Percentiles rank a stretch among this genome's conserved stretches.
Evolutionary conservation across 345 rosid species (phyloP).

Genomic region (Rhizophora mangle): DNA sequence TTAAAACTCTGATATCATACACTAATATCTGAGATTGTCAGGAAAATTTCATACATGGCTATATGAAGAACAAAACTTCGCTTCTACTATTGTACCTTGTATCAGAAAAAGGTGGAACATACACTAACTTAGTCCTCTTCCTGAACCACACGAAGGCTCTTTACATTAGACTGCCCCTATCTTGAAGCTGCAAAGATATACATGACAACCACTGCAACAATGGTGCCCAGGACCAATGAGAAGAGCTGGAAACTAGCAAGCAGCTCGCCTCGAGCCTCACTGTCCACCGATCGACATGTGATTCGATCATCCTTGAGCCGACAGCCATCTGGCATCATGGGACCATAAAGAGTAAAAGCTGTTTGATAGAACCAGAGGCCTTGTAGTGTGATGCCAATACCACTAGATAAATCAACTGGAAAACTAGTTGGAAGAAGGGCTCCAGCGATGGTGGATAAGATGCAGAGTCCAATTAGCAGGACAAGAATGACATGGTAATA

Average conservation of each 20-base stretch:
- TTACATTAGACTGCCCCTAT: conserved; percentile 35
- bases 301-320: conserved; percentile 42
- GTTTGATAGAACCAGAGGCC: conserved; percentile 99
- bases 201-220: conserved; percentile 53
- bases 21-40: no score
- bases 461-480: conserved; percentile 66
- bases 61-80: no score
- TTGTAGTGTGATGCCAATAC: conserved; percentile 79
- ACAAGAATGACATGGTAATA: conserved; percentile 91
- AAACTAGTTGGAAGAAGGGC: conserved; percentile 75
- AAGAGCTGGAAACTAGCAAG: conserved; percentile 86
- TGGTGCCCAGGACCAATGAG: conserved; percentile 55
- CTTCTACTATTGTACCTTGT: no score
- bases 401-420: conserved; percentile 66
- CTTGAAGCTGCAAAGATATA: conserved; percentile 61
- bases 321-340: conserved; percentile 91
- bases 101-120: no score
- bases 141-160: conserved; percentile 22
- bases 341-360: conserved; percentile 89
- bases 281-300: conserved; percentile 48
- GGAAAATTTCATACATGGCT: no score
- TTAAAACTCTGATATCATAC: no score
- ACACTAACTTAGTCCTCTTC: conserved; percentile 18
- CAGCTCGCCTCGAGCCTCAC: conserved; percentile 68
- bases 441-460: conserved; percentile 62